phyloP scores from a whole-genome alignment of 768 basidiomycete species.

The Boletellus sp. region DNA sequence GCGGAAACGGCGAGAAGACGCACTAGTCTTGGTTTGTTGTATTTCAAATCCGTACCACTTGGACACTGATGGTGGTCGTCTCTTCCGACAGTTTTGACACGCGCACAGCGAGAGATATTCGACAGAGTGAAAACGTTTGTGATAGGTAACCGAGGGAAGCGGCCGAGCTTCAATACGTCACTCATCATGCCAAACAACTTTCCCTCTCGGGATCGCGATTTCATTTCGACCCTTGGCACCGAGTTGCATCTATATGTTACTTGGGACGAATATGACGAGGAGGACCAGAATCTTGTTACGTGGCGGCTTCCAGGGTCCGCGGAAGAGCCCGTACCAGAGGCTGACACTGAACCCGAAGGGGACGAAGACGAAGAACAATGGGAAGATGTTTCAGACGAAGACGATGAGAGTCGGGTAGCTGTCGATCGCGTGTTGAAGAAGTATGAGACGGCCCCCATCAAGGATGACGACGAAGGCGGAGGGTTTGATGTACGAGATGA shows the following conservation, averaged over 20 bases:
- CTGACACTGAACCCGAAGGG: slow-evolving; percentile 36
- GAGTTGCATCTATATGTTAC: slow-evolving; percentile 73
- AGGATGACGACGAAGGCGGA: slow-evolving; percentile 65
- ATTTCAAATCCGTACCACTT: background rate
- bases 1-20: slow-evolving; percentile 58
- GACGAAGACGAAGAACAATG: slow-evolving; percentile 50
- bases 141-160: slow-evolving; percentile 36
- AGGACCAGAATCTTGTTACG: slow-evolving; percentile 74
- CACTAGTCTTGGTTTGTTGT: slow-evolving; percentile 58
- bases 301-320: slow-evolving; percentile 53
- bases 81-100: slow-evolving; percentile 55
- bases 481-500: slow-evolving; percentile 81
- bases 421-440: slow-evolving; percentile 81
- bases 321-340: slow-evolving; percentile 33
- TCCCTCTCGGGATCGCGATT: slow-evolving; percentile 74
- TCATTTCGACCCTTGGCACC: slow-evolving; percentile 70
- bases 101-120: slow-evolving; percentile 72
- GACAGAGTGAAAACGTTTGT: slow-evolving; percentile 78
- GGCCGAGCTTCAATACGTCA: slow-evolving; percentile 32
- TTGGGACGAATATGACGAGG: slow-evolving; percentile 94
- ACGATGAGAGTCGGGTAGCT: slow-evolving; percentile 68
- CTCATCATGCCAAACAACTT: slow-evolving; percentile 76
- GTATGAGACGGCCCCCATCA: slow-evolving; percentile 80
- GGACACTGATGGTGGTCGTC: background rate
- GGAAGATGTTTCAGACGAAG: slow-evolving; percentile 46